A percentile compares a stretch with the other conserved stretches of the same genome.
Evolutionary conservation across 1,284 basidiomycete genomes (phyloP).

Genomic region (Leccinum fallax): DNA sequence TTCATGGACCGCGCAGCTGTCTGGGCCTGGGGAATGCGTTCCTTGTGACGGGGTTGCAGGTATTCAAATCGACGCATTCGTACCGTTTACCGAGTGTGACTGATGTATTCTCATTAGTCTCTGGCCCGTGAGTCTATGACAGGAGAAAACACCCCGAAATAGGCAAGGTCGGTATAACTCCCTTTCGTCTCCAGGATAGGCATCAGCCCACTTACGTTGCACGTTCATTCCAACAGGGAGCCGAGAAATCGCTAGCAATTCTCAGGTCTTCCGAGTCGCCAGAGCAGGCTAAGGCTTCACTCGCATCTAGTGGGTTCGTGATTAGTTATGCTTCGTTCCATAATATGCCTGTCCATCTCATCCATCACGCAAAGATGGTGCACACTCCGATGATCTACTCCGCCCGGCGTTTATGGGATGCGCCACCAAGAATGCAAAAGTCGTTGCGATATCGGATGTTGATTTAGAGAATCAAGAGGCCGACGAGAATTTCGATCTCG

Average conservation of each 20-base stretch:
- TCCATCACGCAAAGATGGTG: constrained; percentile 54
- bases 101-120: constrained; percentile 45
- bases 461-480: constrained; percentile 66
- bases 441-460: constrained; percentile 25
- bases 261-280: constrained; percentile 62
- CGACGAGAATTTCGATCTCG: constrained; percentile 89
- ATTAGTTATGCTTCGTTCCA: not conserved
- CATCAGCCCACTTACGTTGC: constrained; percentile 4
- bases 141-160: constrained; percentile 83
- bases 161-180: constrained; percentile 61
- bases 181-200: not conserved
- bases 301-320: constrained; percentile 59
- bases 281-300: constrained; percentile 63
- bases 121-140: constrained; percentile 69
- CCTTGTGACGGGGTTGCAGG: constrained; percentile 57
- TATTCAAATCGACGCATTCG: constrained; percentile 16
- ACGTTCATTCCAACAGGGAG: constrained; percentile 52
- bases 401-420: too few relatives aligned
- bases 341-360: constrained; percentile 9
- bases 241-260: constrained; percentile 82
- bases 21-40: constrained; percentile 36
- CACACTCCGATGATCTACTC: constrained; percentile 58
- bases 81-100: not conserved
- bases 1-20: too few relatives aligned
- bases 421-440: too few relatives aligned